phyloP scores from a whole-genome alignment of 306 rosid species.

The Albizia julibrissin region DNA sequence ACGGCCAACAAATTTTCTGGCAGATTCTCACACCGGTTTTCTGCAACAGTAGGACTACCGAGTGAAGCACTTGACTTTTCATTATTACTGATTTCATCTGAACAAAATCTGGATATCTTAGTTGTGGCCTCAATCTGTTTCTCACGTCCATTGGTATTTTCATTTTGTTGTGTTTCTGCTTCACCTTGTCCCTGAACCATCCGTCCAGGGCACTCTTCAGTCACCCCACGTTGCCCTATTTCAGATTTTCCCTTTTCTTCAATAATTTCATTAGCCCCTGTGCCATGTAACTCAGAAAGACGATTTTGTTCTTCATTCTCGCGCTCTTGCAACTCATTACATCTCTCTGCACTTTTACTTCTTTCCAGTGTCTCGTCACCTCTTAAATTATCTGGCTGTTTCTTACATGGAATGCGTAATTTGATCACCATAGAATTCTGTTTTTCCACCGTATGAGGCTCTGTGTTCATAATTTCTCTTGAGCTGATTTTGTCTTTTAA shows the following conservation, averaged over 20 bases:
- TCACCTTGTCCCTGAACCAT: not conserved
- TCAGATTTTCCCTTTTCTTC: slow-evolving; percentile 19
- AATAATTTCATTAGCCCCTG: not conserved
- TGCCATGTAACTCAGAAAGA: not conserved
- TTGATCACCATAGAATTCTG: not conserved
- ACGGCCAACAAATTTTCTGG: not conserved
- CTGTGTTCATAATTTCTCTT: not conserved
- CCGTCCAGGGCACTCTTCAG: not conserved
- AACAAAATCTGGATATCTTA: not conserved
- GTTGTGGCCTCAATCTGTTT: not conserved
- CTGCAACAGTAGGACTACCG: not conserved
- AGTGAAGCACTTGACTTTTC: not conserved
- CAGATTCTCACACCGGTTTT: not conserved
- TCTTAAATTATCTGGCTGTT: not conserved
- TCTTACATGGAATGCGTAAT: not conserved
- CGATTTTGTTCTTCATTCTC: slow-evolving; percentile 5
- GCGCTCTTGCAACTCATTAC: not conserved
- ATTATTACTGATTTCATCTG: not conserved
- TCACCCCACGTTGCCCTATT: not conserved
- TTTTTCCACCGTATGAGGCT: not conserved
- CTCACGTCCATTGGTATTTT: not conserved
- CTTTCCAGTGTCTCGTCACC: not conserved
- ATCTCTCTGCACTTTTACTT: not conserved
- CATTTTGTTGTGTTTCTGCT: not conserved
- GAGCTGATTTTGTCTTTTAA: not conserved